Conservation (phyloP, 192 early-diverging fungal genomes). For the Coemansia sp. region DNA sequence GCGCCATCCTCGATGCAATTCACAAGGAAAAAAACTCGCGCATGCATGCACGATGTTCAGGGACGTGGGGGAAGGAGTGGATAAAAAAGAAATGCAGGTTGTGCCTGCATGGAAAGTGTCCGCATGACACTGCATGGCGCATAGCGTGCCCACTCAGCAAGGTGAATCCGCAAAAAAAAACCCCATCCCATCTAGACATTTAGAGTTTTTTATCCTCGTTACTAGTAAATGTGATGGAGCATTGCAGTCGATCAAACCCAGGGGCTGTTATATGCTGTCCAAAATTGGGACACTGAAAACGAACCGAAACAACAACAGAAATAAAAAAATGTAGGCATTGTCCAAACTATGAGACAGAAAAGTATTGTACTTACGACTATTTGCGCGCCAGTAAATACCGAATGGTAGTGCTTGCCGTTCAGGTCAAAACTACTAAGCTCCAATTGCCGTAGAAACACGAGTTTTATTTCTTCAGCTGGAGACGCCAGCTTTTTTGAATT, state of each 20-base stretch:
- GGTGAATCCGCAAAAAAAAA: slow-evolving; percentile 2
- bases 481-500: slow-evolving; percentile 55
- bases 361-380: slow-evolving; percentile 49
- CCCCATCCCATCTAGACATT: background rate
- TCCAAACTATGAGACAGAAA: background rate
- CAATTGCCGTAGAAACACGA: slow-evolving; percentile 49
- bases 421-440: slow-evolving; percentile 52
- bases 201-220: background rate
- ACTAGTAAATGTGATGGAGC: background rate
- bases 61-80: background rate
- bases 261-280: background rate
- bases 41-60: background rate
- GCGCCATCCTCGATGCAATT: background rate
- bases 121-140: slow-evolving; percentile 7
- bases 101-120: slow-evolving; percentile 3
- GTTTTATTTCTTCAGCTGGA: slow-evolving; percentile 56
- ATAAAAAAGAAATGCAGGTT: background rate
- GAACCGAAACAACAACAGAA: background rate
- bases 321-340: background rate
- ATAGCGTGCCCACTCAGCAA: background rate
- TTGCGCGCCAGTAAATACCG: slow-evolving; percentile 55
- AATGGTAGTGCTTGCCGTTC: slow-evolving; percentile 51
- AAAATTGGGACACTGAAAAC: background rate
- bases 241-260: slow-evolving; percentile 5
- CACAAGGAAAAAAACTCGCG: background rate